Base-by-base conservation (phyloP, 768 basidiomycete species). In the Rhizopogon salebrosus region DNA sequence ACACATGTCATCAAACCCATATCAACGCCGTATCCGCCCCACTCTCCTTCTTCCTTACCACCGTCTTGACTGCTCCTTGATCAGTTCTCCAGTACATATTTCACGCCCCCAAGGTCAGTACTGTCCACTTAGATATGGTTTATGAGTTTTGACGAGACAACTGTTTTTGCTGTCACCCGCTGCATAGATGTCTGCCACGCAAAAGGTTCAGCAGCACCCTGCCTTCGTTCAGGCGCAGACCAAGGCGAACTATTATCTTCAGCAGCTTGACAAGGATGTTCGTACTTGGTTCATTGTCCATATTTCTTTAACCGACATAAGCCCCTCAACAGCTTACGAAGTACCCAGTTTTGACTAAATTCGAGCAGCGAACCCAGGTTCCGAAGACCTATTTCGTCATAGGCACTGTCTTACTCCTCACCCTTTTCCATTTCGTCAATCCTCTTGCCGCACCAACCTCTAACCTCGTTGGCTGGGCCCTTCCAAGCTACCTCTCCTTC, bases 201-300 rank as follows among this genome's bases (percentile, higher is more conserved):
- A 92, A 76, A 87, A 86, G 72, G 70, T 94, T 58, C 86, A 92
- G 73, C 85, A 89, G 67, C 94, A 95, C 75, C 93, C 94, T 29
- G 77, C 85, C 63, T 84, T 87, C 75, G 60, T 89, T 62, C 89
- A 95, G 72, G 92, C 83, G 23, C 85, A 89, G 73, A 85, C 82
- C 69, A 89, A 87, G 78, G 89, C 84, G 56, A 77, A 77, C 61
- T 82, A 87, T 74, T 92, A 97, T 69, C 72, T 92, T 64, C 74
- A 68, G 71, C 89, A 95, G 78, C 87, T 98, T 65, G 95, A 98
- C 78, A 97, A 97, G 71, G 95, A 98, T 88, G 95, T 93, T 40
- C 36, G 82, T 74, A 9, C 18, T 34, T 37, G 14, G 18, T 35
- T 29, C 35, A 38, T 36, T 10, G 11, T 1, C 22, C 20, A 46